These are phyloP conservation scores for Solanum piurae DNA, from an alignment of 257 asterid species.

Conservation along the genomic window DNA sequence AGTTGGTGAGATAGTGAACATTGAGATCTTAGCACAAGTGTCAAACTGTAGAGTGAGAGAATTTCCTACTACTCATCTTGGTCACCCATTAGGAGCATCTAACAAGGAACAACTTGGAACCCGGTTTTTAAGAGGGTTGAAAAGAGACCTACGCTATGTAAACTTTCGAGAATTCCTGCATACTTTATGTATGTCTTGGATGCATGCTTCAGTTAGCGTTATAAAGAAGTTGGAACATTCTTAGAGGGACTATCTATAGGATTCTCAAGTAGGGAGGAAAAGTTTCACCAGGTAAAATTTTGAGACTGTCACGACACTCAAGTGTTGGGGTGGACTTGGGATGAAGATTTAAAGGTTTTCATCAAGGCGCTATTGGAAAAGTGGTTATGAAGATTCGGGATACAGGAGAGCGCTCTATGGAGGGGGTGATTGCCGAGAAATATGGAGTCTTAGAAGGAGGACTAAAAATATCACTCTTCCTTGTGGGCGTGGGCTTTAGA, in stretches of 20 bases:
- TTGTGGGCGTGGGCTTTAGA: not conserved
- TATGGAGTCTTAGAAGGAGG: not conserved
- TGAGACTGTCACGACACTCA: not conserved
- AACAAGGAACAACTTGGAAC: not conserved
- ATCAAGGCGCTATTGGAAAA: not conserved
- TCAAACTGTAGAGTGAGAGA: not conserved
- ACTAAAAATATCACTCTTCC: not conserved
- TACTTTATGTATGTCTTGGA: not conserved
- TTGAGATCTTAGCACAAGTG: not conserved
- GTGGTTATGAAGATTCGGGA: not conserved
- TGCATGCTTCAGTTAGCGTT: not conserved
- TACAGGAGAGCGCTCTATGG: not conserved
- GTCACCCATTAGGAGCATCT: not conserved
- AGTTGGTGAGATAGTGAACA: not conserved
- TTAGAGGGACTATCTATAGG: not conserved
- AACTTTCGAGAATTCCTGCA: not conserved
- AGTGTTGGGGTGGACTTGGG: not conserved
- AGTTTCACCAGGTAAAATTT: not conserved
- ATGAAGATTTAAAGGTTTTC: not conserved
- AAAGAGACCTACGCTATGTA: not conserved
- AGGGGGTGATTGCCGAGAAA: not conserved
- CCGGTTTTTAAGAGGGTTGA: not conserved
- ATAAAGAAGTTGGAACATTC: not conserved
- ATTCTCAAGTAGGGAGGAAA: not conserved
- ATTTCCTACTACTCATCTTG: not conserved